Conservation (phyloP, 305 asterid species). For the Plantago coronopus region DNA sequence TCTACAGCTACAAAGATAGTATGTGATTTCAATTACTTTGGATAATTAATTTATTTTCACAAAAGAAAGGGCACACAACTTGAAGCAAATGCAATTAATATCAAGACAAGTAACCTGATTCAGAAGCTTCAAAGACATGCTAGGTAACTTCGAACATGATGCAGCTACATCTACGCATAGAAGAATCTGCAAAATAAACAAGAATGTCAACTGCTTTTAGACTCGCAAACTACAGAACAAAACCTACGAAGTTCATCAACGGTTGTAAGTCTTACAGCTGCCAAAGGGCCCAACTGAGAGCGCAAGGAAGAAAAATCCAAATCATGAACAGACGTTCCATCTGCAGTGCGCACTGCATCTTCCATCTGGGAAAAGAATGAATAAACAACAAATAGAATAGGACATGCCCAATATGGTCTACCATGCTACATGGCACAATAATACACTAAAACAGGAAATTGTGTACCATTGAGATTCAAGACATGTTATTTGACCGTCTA, state of each 20-base stretch:
- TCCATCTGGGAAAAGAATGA: constrained; percentile 55
- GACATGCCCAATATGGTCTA: background rate
- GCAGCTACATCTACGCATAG: constrained; percentile 92
- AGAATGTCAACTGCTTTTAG: constrained; percentile 21
- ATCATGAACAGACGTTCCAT: constrained; percentile 69
- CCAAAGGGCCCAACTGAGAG: constrained; percentile 90
- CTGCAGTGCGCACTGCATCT: constrained; percentile 89
- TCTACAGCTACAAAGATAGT: background rate
- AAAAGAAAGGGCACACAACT: constrained; percentile 17
- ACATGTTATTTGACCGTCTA: background rate
- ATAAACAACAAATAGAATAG: background rate
- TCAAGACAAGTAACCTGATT: constrained; percentile 56
- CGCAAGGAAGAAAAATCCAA: constrained; percentile 72
- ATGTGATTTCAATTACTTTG: constrained; percentile 1
- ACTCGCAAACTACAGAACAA: constrained; percentile 25
- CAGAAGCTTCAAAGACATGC: constrained; percentile 75
- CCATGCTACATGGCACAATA: background rate
- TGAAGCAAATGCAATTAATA: constrained; percentile 20
- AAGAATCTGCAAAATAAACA: constrained; percentile 60
- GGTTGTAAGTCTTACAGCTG: constrained; percentile 62
- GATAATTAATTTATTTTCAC: constrained; percentile 2
- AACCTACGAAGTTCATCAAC: constrained; percentile 26
- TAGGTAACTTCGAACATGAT: constrained; percentile 70
- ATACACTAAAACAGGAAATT: background rate
- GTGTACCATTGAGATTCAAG: background rate